Evolutionary conservation across 106 monocot species (phyloP).

Genomic region (Cymbidium sinense): DNA sequence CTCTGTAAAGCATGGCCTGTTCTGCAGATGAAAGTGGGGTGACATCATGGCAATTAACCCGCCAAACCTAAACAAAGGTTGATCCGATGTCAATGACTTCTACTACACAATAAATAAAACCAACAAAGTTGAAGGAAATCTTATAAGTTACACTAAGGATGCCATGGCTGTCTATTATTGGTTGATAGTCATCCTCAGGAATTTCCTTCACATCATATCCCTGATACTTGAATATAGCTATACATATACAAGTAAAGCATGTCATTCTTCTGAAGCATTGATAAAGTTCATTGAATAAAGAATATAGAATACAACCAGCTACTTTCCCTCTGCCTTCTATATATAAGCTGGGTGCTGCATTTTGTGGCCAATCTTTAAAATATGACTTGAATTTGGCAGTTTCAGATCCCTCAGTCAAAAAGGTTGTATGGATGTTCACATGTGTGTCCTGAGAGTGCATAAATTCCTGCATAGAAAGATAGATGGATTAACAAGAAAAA

Average conservation of each 20-base stretch:
- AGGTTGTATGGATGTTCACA: constrained; percentile 17
- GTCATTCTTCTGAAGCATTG: not conserved
- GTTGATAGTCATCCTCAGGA: constrained; percentile 27
- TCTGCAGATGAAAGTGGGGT: constrained; percentile 22
- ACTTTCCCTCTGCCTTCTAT: constrained; percentile 51
- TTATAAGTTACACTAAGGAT: constrained; percentile 32
- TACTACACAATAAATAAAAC: not conserved
- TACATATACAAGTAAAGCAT: not conserved
- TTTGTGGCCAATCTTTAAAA: constrained; percentile 44
- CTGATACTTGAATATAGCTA: constrained; percentile 54
- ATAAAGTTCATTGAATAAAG: not conserved
- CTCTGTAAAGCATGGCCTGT: constrained; percentile 37
- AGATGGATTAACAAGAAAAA: too few relatives aligned
- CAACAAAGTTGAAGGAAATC: not conserved
- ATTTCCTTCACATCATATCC: constrained; percentile 50
- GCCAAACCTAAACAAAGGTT: constrained; percentile 33
- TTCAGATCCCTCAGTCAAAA: constrained; percentile 50
- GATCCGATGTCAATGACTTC: not conserved
- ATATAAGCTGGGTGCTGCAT: constrained; percentile 27
- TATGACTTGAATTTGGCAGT: constrained; percentile 38
- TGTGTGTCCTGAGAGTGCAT: constrained; percentile 29
- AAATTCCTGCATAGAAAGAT: constrained; percentile 27
- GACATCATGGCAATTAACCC: constrained; percentile 23
- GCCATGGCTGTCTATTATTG: constrained; percentile 28
- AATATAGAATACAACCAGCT: constrained; percentile 28